phyloP scores from a whole-genome alignment of 306 rosid genomes.

The Cucurbita ficifolia region DNA sequence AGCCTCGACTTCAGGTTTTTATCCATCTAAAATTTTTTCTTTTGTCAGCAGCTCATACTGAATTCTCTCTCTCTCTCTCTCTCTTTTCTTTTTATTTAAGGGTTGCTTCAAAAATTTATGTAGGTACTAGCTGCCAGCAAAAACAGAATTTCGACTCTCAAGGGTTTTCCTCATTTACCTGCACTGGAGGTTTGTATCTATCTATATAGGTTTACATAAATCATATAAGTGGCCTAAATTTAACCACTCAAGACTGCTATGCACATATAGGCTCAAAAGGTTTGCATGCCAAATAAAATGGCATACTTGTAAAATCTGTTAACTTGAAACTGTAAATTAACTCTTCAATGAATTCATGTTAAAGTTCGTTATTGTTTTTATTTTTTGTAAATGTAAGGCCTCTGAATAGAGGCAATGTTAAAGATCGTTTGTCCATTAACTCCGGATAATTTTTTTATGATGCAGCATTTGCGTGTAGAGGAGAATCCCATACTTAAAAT shows the following conservation, averaged over 20 bases:
- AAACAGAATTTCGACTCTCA: conserved; percentile 73
- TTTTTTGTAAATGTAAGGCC: not conserved
- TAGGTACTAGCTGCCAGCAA: conserved; percentile 99
- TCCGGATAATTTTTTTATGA: conserved; percentile 5
- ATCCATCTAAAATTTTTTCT: not conserved
- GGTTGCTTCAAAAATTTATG: conserved; percentile 10
- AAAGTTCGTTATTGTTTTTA: not conserved
- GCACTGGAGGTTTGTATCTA: conserved; percentile 67
- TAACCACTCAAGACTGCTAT: not conserved
- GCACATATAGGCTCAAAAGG: not conserved
- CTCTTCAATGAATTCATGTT: not conserved
- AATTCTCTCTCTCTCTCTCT: not conserved
- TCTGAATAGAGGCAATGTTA: not conserved
- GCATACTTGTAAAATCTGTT: not conserved
- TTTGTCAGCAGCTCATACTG: not conserved
- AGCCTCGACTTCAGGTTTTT: conserved; percentile 89
- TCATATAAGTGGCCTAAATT: not conserved
- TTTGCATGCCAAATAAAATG: not conserved
- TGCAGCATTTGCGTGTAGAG: conserved; percentile 94
- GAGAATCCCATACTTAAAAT: conserved; percentile 92
- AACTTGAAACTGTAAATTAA: not conserved
- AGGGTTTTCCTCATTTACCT: conserved; percentile 89
- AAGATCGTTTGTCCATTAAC: not conserved
- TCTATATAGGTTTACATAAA: not conserved
- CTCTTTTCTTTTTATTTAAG: not conserved